Evolutionary conservation across 495 filamentous ascomycete species (phyloP), one percentile per base, ranked within the genome.

Genomic region (Rhypophila decipiens): DNA sequence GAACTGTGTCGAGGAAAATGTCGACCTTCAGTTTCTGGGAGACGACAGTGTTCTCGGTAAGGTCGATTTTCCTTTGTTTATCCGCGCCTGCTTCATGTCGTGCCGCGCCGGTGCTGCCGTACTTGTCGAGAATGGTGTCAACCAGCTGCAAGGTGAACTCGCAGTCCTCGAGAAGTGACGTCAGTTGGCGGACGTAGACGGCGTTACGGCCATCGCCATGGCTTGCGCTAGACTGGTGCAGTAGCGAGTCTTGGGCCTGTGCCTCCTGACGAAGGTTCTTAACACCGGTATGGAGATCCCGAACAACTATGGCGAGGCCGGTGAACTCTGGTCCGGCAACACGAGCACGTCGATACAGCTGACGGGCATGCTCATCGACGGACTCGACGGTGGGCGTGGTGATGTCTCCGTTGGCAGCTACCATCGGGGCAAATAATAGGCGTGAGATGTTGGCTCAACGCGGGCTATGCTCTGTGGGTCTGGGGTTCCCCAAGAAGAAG

Each of bases 211-310:
- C 37, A 13, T 44, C 49, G 7, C 46, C 50, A 31, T 46, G 60
- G 18, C 41, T 49, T 11, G 44, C 22, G 38, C 46, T 23, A 4
- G 47, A 41, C 43, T 67, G 47, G 51, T 67, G 72, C 10, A 79
- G 61, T 20, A 67, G 65, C 20, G 73, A 77, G 37, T 71, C 73
- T 10, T 68, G 59, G 40, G 75, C 72, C 47, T 70, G 64, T 44
- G 63, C 60, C 53, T 79, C 75, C 42, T 65, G 61, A 36, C 68
- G 68, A 3, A 82, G 64, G 41, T 77, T 67, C 27, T 69, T 65
- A 9, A 80, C 60, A 5, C 67, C 71, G 3, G 60, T 69, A 42
- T 75, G 65, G 17, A 82, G 56, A 49, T 56, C 58, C 50, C 65
- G 66, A 39, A 79, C 63, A 27, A 63, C 57, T 22, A 52, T 44